These are phyloP conservation scores for Geum urbanum DNA, from an alignment of 306 rosid genomes.

Conservation along the genomic window DNA sequence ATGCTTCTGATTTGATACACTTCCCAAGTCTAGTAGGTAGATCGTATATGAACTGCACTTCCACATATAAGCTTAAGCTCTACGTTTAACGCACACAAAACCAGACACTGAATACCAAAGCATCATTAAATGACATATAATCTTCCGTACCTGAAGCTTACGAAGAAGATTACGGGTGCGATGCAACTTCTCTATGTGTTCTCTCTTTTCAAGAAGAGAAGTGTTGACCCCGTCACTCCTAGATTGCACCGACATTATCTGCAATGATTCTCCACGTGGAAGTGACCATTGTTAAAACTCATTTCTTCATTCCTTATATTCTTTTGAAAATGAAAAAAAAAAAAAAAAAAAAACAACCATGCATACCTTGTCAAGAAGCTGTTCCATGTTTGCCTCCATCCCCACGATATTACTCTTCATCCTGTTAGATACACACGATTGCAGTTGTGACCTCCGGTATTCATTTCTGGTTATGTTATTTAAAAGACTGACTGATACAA, in stretches of 20 bases:
- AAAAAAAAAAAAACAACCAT: too few relatives aligned
- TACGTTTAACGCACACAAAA: slow-evolving; percentile 19
- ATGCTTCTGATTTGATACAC: slow-evolving; percentile 82
- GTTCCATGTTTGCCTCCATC: slow-evolving; percentile 91
- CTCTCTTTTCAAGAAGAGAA: slow-evolving; percentile 80
- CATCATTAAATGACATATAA: not conserved
- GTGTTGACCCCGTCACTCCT: slow-evolving; percentile 83
- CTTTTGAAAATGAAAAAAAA: not conserved
- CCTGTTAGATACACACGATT: slow-evolving; percentile 37
- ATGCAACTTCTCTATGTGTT: slow-evolving; percentile 81
- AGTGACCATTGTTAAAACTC: slow-evolving; percentile 11
- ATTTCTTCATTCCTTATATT: not conserved
- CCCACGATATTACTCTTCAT: slow-evolving; percentile 92
- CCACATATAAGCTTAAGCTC: slow-evolving; percentile 28
- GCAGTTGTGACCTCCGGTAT: not conserved
- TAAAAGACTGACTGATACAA: not conserved
- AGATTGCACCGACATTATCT: slow-evolving; percentile 92
- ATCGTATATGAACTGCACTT: slow-evolving; percentile 85
- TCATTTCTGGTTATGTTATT: not conserved
- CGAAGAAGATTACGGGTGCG: slow-evolving; percentile 85
- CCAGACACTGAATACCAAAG: slow-evolving; percentile 3
- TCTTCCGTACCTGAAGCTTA: slow-evolving; percentile 69
- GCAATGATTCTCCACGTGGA: slow-evolving; percentile 27
- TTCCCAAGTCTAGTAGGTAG: slow-evolving; percentile 86
- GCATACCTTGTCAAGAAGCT: slow-evolving; percentile 75